phyloP scores from a whole-genome alignment of 2,329 filamentous ascomycete species.

The Aspergillus carbonarius region DNA sequence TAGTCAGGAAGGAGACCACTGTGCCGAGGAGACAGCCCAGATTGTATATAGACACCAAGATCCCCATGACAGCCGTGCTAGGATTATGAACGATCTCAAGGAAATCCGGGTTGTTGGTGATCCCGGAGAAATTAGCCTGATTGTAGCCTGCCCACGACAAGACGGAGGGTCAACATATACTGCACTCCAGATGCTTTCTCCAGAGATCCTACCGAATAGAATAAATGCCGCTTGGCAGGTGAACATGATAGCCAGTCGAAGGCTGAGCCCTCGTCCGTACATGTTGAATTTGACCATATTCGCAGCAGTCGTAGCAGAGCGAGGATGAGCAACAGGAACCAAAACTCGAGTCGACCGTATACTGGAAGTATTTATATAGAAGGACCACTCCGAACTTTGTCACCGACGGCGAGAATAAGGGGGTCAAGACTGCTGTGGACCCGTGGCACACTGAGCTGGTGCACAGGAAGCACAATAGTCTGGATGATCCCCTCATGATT shows the following conservation, averaged over 20 bases:
- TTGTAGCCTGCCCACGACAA: constrained; percentile 42
- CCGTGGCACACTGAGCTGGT: constrained; percentile 7
- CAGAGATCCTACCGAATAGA: constrained; percentile 23
- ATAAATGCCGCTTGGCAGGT: constrained; percentile 28
- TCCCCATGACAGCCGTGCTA: constrained; percentile 38
- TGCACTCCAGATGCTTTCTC: not conserved
- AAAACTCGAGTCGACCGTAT: not conserved
- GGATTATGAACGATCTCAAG: constrained; percentile 42
- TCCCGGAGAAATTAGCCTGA: constrained; percentile 51
- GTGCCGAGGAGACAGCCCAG: constrained; percentile 43
- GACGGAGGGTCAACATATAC: constrained; percentile 8
- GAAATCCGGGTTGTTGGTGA: constrained; percentile 49
- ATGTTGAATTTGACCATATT: constrained; percentile 26
- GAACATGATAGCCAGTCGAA: constrained; percentile 27
- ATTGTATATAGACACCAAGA: constrained; percentile 48
- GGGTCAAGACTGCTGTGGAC: constrained; percentile 7
- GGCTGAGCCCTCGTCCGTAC: constrained; percentile 27
- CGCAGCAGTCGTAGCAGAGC: not conserved
- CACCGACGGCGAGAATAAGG: not conserved
- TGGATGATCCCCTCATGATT: not conserved
- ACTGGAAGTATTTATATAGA: constrained; percentile 12
- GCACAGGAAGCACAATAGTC: not conserved
- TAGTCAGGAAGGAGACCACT: constrained; percentile 32
- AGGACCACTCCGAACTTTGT: not conserved
- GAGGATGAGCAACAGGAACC: not conserved